Evolutionary conservation across 2,329 filamentous ascomycete genomes (phyloP).

Genomic region (Colletotrichum melonis): DNA sequence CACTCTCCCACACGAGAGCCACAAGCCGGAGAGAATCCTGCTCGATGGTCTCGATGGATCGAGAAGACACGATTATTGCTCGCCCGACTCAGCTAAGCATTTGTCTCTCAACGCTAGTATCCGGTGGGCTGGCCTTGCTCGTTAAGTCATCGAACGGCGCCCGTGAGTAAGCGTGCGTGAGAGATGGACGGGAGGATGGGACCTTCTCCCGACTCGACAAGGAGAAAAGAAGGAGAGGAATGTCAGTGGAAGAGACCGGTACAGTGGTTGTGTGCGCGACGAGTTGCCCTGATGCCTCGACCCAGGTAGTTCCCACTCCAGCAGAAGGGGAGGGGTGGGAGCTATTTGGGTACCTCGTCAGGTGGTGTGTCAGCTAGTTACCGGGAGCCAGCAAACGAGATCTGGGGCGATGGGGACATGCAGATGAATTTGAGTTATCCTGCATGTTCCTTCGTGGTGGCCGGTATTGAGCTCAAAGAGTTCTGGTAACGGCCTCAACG

Average conservation of each 20-base stretch:
- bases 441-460: constrained; percentile 22
- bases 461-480: neutral
- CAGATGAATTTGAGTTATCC: constrained; percentile 34
- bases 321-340: neutral
- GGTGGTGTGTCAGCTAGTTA: constrained; percentile 28
- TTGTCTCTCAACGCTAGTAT: constrained; percentile 8
- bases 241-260: neutral
- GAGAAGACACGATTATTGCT: constrained; percentile 25
- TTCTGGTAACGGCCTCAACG: neutral
- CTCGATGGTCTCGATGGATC: constrained; percentile 5
- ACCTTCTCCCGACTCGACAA: constrained; percentile 1
- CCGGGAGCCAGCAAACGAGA: constrained; percentile 14
- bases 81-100: constrained; percentile 13
- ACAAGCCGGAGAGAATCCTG: neutral
- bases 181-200: constrained; percentile 12
- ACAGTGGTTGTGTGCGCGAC: constrained; percentile 9
- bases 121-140: constrained; percentile 18
- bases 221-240: neutral
- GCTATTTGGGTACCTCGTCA: neutral
- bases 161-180: constrained; percentile 34
- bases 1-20: constrained; percentile 22
- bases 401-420: constrained; percentile 26
- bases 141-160: constrained; percentile 28
- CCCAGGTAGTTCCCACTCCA: constrained; percentile 24
- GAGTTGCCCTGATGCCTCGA: constrained; percentile 23